Evolutionary conservation across 306 rosid genomes (phyloP), one percentile per base, ranked within the genome.

Genomic region (Cucumis hystrix): DNA sequence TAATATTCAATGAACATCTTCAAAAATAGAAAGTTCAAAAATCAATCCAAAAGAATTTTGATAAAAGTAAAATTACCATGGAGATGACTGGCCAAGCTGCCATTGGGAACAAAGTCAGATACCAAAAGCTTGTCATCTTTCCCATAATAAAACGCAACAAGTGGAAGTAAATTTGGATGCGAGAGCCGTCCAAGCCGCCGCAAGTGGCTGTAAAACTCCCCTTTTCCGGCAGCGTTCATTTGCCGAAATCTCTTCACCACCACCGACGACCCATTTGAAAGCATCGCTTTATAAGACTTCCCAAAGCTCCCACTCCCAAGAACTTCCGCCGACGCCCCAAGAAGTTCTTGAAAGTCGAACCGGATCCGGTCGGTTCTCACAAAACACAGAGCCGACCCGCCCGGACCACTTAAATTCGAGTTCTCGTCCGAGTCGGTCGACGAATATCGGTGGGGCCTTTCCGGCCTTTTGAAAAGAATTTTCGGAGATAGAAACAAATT

Each of bases 251-350:
- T 90, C 87, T 92, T 95, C 83, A 95, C 99, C 15, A 86, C 97
- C 84, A 90, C 77, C 3, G 87, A 78, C 74, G 86, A 78, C 74
- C 97, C 97, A 21, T 21, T 85, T 58, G 79, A 5, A 60, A 95
- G 78, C 82, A 78, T 72, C 4, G 97, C 97, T 74, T 92, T 95
- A 54, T 89, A 95, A 0, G 97, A 88, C 0, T 97, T 88, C 17
- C 97, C 99, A 78, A 95, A 89, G 18, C 92, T 86, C 4, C 97
- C 97, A 81, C 92, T 86, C 0, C 97, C 99, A 12, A 95, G 64
- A 43, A 92, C 91, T 85, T 90, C 92, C 9, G 97, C 97, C 0
- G 97, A 83, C 45, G 97, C 97, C 65, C 87, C 80, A 0, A 95
- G 91, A 16, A 95, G 79, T 13, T 90, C 97, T 20, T 88, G 90